These are phyloP conservation scores for Talaromyces adpressus DNA, from an alignment of 495 filamentous ascomycete species.

Conservation along the genomic window DNA sequence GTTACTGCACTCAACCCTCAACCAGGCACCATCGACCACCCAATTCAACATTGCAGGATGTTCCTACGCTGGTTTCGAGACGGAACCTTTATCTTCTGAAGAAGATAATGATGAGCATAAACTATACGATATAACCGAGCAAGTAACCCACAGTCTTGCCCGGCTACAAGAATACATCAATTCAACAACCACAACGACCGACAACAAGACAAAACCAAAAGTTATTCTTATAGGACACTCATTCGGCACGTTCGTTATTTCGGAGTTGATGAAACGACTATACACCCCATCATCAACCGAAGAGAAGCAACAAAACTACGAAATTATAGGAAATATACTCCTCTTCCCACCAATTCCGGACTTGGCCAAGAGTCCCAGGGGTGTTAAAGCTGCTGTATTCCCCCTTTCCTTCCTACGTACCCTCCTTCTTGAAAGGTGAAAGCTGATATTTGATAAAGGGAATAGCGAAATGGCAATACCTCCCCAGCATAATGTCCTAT, in stretches of 20 bases:
- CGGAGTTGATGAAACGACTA: constrained; percentile 56
- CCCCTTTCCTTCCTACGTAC: not conserved
- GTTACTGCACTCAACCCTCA: constrained; percentile 18
- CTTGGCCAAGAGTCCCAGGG: constrained; percentile 59
- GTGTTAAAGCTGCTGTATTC: constrained; percentile 17
- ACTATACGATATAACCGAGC: constrained; percentile 2
- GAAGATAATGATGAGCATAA: not conserved
- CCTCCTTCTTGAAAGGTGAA: not conserved
- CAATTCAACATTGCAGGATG: constrained; percentile 54
- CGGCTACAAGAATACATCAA: not conserved
- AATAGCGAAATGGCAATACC: constrained; percentile 3
- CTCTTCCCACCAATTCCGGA: constrained; percentile 75
- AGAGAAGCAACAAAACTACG: constrained; percentile 19
- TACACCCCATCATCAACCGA: constrained; percentile 26
- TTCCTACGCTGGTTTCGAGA: constrained; percentile 67
- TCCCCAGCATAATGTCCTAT: not conserved
- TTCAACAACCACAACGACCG: not conserved
- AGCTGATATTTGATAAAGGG: not conserved
- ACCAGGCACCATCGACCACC: constrained; percentile 24
- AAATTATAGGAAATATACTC: constrained; percentile 54
- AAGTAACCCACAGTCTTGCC: not conserved
- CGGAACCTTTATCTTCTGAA: constrained; percentile 18
- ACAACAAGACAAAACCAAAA: not conserved
- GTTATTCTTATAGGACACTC: constrained; percentile 81
- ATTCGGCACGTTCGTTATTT: constrained; percentile 69